Evolutionary conservation across 345 rosid genomes (phyloP).

Genomic region (Syzygium oleosum): DNA sequence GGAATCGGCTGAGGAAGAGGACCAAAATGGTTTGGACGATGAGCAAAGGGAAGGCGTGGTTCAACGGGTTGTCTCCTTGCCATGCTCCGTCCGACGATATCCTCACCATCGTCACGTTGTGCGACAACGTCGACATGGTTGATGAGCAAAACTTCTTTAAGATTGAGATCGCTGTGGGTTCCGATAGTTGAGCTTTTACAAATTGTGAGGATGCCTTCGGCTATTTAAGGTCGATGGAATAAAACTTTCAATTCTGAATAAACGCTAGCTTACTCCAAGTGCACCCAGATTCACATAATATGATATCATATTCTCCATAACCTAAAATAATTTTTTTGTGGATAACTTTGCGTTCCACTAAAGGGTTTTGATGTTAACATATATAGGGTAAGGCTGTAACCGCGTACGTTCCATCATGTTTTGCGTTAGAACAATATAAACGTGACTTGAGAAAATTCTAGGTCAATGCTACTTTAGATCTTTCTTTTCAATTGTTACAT

Average conservation of each 20-base stretch:
- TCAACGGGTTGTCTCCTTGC: constrained; percentile 87
- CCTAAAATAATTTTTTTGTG: neutral
- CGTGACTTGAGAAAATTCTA: neutral
- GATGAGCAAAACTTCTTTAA: neutral
- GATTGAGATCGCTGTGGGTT: neutral
- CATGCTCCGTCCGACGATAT: constrained; percentile 76
- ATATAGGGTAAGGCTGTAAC: neutral
- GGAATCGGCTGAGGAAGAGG: constrained; percentile 50
- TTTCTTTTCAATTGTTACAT: neutral
- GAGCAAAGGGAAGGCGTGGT: constrained; percentile 72
- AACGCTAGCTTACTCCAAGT: neutral
- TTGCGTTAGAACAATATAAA: neutral
- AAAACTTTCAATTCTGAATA: neutral
- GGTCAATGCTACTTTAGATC: neutral
- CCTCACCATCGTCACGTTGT: neutral
- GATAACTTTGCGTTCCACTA: neutral
- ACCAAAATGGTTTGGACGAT: constrained; percentile 63
- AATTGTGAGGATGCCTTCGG: neutral
- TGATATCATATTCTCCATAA: neutral
- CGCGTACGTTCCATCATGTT: neutral
- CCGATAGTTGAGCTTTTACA: neutral
- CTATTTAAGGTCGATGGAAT: neutral
- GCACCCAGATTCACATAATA: neutral
- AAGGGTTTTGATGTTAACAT: neutral
- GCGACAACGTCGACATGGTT: neutral